These are phyloP conservation scores for Sanghuangporus weigelae DNA, from an alignment of 1,284 basidiomycete species.

Conservation along the genomic window DNA sequence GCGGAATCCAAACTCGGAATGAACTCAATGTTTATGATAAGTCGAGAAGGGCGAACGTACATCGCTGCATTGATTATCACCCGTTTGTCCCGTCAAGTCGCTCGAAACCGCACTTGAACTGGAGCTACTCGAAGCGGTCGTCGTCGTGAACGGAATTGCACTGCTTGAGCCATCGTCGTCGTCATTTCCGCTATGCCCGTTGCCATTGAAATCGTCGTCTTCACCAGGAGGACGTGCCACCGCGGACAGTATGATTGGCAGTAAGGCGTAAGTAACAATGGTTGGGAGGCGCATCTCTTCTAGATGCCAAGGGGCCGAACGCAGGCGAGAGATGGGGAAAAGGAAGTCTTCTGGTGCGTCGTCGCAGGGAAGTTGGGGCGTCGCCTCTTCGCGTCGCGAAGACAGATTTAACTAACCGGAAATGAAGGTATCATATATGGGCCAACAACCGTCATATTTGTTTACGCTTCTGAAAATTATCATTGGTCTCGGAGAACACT, in stretches of 20 bases:
- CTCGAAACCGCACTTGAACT: constrained; percentile 10
- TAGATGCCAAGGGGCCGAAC: neutral
- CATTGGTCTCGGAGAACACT: neutral
- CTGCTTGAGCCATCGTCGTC: constrained; percentile 2
- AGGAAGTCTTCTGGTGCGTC: neutral
- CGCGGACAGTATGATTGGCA: neutral
- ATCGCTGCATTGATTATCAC: constrained; percentile 23
- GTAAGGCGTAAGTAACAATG: neutral
- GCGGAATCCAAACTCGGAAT: neutral
- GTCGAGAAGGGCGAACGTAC: constrained; percentile 21
- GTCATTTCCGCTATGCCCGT: neutral
- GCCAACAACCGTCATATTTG: neutral
- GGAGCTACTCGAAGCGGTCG: constrained; percentile 20
- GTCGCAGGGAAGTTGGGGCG: neutral
- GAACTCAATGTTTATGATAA: constrained; percentile 1
- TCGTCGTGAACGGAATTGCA: constrained; percentile 23
- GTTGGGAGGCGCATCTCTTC: constrained; percentile 7
- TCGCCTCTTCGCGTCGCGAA: neutral
- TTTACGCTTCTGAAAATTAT: neutral
- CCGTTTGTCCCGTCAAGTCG: constrained; percentile 23
- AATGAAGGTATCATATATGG: constrained; percentile 1
- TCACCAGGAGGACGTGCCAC: neutral
- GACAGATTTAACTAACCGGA: neutral
- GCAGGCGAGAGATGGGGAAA: neutral
- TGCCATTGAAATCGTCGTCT: neutral